A percentile compares a stretch with the other conserved stretches of the same genome.
phyloP scores from a whole-genome alignment of 139 green algal genomes.

The Chlorella sp. region DNA sequence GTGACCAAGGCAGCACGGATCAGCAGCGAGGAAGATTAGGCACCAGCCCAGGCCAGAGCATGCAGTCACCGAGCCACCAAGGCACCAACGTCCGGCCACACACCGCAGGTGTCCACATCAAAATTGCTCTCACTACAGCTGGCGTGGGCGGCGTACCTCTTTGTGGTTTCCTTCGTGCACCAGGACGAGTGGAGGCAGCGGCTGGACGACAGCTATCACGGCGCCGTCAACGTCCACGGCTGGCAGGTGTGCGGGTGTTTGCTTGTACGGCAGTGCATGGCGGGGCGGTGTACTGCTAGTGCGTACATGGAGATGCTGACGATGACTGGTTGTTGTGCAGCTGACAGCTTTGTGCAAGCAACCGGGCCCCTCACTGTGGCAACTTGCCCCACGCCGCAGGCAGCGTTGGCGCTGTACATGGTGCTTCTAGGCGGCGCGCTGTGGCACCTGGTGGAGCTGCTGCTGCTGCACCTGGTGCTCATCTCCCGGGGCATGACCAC shows the following conservation, averaged over 20 bases:
- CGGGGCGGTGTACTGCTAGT: no score
- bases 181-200: slow-evolving; percentile 1
- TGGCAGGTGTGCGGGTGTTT: slow-evolving; percentile 20
- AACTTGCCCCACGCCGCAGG: slow-evolving; percentile 3
- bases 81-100: no score
- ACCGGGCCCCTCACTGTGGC: background rate
- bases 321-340: no score
- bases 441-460: slow-evolving; percentile 51
- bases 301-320: no score
- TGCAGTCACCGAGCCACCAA: no score
- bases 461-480: slow-evolving; percentile 63
- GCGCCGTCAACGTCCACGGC: slow-evolving; percentile 22
- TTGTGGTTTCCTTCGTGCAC: slow-evolving; percentile 31
- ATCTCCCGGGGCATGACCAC: slow-evolving; percentile 42
- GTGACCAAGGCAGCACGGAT: no score
- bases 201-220: slow-evolving; percentile 21
- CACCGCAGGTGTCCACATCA: slow-evolving; percentile 19
- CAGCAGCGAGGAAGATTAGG: no score
- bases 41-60: no score
- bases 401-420: slow-evolving; percentile 27
- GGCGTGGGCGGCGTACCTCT: slow-evolving; percentile 29
- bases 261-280: background rate
- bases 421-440: slow-evolving; percentile 12
- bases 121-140: slow-evolving; percentile 34
- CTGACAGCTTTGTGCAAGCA: no score